Percentiles rank a stretch among this genome's conserved stretches.
phyloP scores from a whole-genome alignment of 208 protist genomes.

The Acanthamoeba castellanii region DNA sequence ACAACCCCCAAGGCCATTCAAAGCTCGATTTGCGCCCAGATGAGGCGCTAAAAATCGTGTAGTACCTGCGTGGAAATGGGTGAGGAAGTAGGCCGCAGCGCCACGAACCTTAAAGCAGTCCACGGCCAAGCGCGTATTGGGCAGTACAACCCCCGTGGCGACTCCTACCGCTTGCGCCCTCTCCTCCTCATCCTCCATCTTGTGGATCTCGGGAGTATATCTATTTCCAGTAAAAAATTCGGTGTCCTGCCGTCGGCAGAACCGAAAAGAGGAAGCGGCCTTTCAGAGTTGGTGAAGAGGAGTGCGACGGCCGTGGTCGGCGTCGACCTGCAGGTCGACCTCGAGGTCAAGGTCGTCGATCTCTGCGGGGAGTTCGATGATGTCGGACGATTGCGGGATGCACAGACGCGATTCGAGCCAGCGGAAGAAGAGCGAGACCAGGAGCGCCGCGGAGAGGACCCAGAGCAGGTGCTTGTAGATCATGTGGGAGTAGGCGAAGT shows the following conservation, averaged over 20 bases:
- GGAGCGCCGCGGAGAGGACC: neutral
- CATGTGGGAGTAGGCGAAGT: conserved; percentile 71
- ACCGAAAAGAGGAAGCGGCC: neutral
- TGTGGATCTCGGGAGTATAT: too few relatives aligned
- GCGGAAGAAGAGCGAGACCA: conserved; percentile 4
- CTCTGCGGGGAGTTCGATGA: neutral
- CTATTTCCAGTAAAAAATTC: neutral
- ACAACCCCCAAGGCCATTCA: neutral
- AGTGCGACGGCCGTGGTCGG: neutral
- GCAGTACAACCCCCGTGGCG: neutral
- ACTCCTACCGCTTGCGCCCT: neutral
- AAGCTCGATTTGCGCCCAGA: too few relatives aligned
- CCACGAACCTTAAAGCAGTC: neutral
- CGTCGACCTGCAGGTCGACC: neutral
- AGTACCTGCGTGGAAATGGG: conserved; percentile 31
- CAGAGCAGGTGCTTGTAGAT: conserved; percentile 52
- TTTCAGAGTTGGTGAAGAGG: neutral
- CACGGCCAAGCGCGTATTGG: neutral
- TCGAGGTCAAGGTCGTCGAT: neutral
- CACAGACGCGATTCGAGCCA: neutral
- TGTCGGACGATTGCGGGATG: neutral
- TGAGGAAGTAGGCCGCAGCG: conserved; percentile 17
- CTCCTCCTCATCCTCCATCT: neutral
- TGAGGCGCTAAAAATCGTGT: too few relatives aligned
- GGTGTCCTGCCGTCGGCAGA: neutral